Percentiles rank a stretch among this genome's conserved stretches.
Evolutionary conservation across 176 grass and related monocot species (phyloP).

Genomic region (Pontederia crassipes): DNA sequence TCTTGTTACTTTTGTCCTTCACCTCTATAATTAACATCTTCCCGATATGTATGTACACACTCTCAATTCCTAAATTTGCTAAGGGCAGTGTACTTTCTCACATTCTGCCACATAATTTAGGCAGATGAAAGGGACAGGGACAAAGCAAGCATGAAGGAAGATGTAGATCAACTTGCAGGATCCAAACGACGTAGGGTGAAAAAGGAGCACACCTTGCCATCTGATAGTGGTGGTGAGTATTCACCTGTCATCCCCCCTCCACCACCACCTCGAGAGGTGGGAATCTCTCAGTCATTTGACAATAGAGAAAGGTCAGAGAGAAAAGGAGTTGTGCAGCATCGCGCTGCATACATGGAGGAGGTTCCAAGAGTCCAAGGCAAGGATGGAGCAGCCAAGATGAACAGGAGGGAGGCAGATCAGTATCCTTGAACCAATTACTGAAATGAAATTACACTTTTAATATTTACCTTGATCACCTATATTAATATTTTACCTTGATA

Average conservation of each 20-base stretch:
- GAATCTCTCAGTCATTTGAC: conserved; percentile 41
- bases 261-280: conserved; percentile 26
- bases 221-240: conserved; percentile 67
- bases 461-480: too few relatives aligned
- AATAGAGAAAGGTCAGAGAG: conserved; percentile 66
- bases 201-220: conserved; percentile 49
- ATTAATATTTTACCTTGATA: too few relatives aligned
- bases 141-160: conserved; percentile 65
- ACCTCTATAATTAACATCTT: too few relatives aligned
- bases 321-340: conserved; percentile 68
- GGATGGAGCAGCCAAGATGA: conserved; percentile 69
- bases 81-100: too few relatives aligned
- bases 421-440: conserved; percentile 40
- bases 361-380: conserved; percentile 69
- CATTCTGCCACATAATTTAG: too few relatives aligned
- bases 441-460: neutral
- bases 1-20: too few relatives aligned
- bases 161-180: conserved; percentile 46
- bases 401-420: conserved; percentile 81
- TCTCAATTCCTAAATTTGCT: too few relatives aligned
- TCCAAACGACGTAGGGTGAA: conserved; percentile 81
- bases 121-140: conserved; percentile 82
- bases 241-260: conserved; percentile 48
- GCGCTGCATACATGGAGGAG: conserved; percentile 51
- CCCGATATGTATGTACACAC: too few relatives aligned